Base-by-base conservation (phyloP, 805 yeast species). In the Myxozyma monticola region DNA sequence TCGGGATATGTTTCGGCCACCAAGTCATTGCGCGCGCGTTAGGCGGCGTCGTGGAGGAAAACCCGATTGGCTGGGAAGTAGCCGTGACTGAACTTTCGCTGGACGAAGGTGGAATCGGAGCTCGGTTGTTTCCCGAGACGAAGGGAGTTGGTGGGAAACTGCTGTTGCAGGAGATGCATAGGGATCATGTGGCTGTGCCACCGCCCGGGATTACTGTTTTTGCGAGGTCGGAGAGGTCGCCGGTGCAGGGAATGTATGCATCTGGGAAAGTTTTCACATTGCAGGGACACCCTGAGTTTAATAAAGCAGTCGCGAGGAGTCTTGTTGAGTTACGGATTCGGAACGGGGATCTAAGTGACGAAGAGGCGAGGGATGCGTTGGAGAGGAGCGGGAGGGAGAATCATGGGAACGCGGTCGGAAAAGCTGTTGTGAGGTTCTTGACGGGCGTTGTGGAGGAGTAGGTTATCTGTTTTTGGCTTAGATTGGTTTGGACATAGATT, bases 231-330 rank as follows among this genome's bases (percentile, higher is more conserved):
- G 66, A 71, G 0, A 72, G 66, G 35, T 84, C 95, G 55, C 60
- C 68, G 0, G 69, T 78, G 30, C 96, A 89, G 68, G 95, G 95
- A 0, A 68, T 86, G 25, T 77, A 76, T 48, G 76, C 77, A 35
- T 72, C 75, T 0, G 63, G 72, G 20, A 72, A 75, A 37, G 46
- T 85, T 6, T 67, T 89, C 20, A 79, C 93, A 0, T 77, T 88
- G 59, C 97, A 89, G 67, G 96, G 96, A 0, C 97, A 89, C 62
- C 96, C 96, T 0, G 96, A 89, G 65, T 89, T 86, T 62, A 62
- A 65, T 25, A 55, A 60, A 17, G 60, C 63, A 2, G 61, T 65
- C 17, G 67, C 60, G 42, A 68, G 70, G 44, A 61, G 62, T 43
- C 61, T 64, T 35, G 55, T 64, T 15, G 65, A 67, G 41, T 35